Conservation (phyloP, 108 stramenopile species). For the Nitzschia sp. region DNA sequence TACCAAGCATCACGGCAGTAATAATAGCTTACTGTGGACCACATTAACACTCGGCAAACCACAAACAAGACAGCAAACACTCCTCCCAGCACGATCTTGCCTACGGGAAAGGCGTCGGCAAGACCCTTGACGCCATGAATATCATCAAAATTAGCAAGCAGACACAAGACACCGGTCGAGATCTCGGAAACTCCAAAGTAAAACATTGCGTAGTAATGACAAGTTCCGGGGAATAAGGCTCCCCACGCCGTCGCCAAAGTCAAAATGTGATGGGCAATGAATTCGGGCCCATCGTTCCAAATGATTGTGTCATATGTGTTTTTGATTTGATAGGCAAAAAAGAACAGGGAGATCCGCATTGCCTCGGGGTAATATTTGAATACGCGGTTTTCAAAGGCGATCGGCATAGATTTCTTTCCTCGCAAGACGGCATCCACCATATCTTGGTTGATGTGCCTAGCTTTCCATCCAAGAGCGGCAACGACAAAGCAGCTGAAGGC, state of each 20-base stretch:
- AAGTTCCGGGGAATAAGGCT: conserved; percentile 59
- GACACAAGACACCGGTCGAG: conserved; percentile 68
- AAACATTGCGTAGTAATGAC: conserved; percentile 73
- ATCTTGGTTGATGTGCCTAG: conserved; percentile 35
- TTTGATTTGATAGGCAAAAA: conserved; percentile 83
- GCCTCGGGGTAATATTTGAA: conserved; percentile 65
- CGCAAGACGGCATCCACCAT: conserved; percentile 35
- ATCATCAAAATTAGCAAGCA: conserved; percentile 87
- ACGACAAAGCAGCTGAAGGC: conserved; percentile 46
- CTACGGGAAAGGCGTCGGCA: conserved; percentile 68
- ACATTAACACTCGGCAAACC: conserved; percentile 67
- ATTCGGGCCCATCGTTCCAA: conserved; percentile 84
- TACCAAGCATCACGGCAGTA: conserved; percentile 59
- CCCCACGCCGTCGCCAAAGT: conserved; percentile 72
- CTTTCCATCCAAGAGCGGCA: conserved; percentile 51
- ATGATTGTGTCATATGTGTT: conserved; percentile 78
- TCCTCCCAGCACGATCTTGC: conserved; percentile 61
- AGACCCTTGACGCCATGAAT: conserved; percentile 72
- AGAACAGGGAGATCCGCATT: conserved; percentile 53
- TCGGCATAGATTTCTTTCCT: conserved; percentile 29
- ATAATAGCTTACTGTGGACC: conserved; percentile 72
- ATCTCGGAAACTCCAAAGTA: conserved; percentile 84
- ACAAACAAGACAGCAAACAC: conserved; percentile 77
- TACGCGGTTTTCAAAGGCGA: conserved; percentile 51
- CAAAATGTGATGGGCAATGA: conserved; percentile 77